Base-by-base conservation (phyloP, 2,329 filamentous ascomycete genomes). In the Cladosporium austrohemisphaericum region DNA sequence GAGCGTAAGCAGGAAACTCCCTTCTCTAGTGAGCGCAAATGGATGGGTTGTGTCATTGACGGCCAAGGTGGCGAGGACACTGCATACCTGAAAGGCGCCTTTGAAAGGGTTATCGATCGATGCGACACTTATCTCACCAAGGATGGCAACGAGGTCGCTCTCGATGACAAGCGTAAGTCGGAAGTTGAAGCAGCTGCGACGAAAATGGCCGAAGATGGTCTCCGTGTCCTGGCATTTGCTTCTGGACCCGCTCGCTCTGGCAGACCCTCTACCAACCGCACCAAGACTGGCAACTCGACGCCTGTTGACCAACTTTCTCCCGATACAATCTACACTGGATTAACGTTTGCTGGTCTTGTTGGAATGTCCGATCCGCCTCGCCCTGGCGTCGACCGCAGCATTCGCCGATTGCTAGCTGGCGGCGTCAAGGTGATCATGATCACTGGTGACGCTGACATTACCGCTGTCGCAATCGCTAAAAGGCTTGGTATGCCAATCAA, bases 401-500 rank as follows among this genome's bases (percentile, higher is more conserved):
- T 98, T 58, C 80, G 88, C 58, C 85, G 86, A 54, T 74, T 98
- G 49, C 92, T 97, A 85, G 83, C 89, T 41, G 93, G 93, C 47
- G 92, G 92, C 31, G 93, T 98, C 55, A 93, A 90, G 67, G 88
- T 98, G 40, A 94, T 98, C 60, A 98, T 98, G 93, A 97, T 98
- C 58, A 98, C 93, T 8, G 93, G 93, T 51, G 93, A 98, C 67
- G 89, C 93, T 13, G 90, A 97, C 66, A 89, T 89, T 1, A 98
- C 93, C 2, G 93, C 93, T 2, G 77, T 96, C 37, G 93, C 93
- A 0, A 97, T 98, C 65, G 93, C 88, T 23, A 88, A 81, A 68
- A 92, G 95, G 63, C 77, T 98, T n/a, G 93, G 93, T 32, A 98
- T 98, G 88, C 83, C 84, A 2, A 81, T 97, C 70, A 77, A 64